Base-by-base conservation (phyloP, 305 asterid genomes). In the Fraxinus floribunda region DNA sequence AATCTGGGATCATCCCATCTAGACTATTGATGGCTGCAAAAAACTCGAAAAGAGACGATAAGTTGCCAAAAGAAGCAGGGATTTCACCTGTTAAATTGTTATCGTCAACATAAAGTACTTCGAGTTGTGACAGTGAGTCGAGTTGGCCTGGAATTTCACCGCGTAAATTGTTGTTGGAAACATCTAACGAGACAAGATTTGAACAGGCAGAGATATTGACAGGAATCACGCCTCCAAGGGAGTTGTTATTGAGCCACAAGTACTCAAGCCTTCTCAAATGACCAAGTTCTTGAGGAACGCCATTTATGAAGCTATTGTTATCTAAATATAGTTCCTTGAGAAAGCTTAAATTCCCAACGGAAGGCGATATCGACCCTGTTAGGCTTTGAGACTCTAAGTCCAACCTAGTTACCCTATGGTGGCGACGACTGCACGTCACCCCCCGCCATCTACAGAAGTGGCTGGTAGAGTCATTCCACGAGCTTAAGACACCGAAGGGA, bases 391-490 rank as follows among this genome's bases (percentile, higher is more conserved):
- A 62, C 9, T 2, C 73, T 0, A 85, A 35, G 71, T 82, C 66
- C 52, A 82, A 78, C 78, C 55, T 15, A 32, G 78, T 3, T 18
- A 79, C 84, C 35, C 82, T 71, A 22, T 68, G 76, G 30, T 79
- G 79, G 8, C 76, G 41, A 46, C 20, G 35, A 13, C 73, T 34
- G 79, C 88, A 85, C 46, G 81, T 82, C 6, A 85, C 32, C 3
- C 88, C 88, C 18, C 8, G 73, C 88, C 88, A 85, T 16, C 35
- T 39, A 32, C 88, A 85, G 18, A 79, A 85, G 36, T 77, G 84
- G 52, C 46, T 36, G 4, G 38, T 75, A 36, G 87, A 75, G 13
- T 36, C 80, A 55, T 82, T 75, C 88, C 88, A 85, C 13, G 81
- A 57, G 30, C 38, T 66, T 26, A 76, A 26, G 60, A 75, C 72